Conservation (phyloP, 805 yeast genomes). For the Phaffomyces thermotolerans region DNA sequence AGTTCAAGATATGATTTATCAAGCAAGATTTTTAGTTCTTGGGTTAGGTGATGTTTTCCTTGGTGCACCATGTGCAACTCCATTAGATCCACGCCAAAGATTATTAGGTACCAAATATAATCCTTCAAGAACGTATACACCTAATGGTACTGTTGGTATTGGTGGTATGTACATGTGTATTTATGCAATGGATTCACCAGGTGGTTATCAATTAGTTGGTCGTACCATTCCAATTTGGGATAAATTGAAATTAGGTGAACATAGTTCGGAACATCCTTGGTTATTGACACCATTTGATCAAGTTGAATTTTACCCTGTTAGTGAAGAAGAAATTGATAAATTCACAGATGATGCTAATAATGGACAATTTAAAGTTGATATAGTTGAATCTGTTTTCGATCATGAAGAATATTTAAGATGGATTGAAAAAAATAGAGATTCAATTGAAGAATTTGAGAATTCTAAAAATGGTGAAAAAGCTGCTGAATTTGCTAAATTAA, state of each 20-base stretch:
- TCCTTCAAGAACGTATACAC: conserved; percentile 93
- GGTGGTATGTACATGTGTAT: conserved; percentile 99
- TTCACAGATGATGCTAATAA: conserved; percentile 67
- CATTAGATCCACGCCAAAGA: conserved; percentile 93
- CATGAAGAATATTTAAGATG: conserved; percentile 72
- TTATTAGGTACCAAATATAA: conserved; percentile 89
- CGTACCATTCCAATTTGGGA: conserved; percentile 98
- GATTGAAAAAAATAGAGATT: conserved; percentile 64
- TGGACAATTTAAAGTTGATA: conserved; percentile 72
- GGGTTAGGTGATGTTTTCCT: conserved; percentile 96
- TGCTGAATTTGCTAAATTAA: conserved; percentile 78
- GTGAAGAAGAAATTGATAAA: conserved; percentile 72
- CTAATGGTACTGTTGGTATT: conserved; percentile 94
- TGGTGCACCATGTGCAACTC: conserved; percentile 98
- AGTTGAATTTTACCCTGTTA: conserved; percentile 87
- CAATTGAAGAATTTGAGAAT: conserved; percentile 62
- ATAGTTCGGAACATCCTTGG: conserved; percentile 71
- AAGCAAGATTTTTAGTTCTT: conserved; percentile 84
- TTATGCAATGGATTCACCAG: conserved; percentile 92
- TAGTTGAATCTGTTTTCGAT: conserved; percentile 74
- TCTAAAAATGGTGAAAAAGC: conserved; percentile 74
- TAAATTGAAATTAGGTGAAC: conserved; percentile 70
- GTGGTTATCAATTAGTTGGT: conserved; percentile 96
- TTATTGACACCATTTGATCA: conserved; percentile 87
- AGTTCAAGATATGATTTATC: conserved; percentile 77